These are phyloP conservation scores for Abrus pulchellus DNA, from an alignment of 306 rosid species.

Conservation along the genomic window DNA sequence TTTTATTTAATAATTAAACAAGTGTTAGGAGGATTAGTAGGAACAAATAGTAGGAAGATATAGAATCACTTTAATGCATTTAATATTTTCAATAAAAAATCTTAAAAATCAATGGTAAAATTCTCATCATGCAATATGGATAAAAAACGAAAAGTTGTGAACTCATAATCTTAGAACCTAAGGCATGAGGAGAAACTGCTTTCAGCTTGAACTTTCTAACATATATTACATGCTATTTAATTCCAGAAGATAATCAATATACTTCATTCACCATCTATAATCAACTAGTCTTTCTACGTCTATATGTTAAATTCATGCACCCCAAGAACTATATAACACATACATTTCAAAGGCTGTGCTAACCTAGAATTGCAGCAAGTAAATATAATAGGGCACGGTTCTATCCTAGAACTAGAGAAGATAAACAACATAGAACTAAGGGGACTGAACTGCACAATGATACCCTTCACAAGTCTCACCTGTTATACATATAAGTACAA, in stretches of 20 bases:
- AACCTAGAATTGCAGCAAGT: conserved; percentile 42
- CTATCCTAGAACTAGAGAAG: conserved; percentile 37
- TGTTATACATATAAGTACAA: conserved; percentile 56
- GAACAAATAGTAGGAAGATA: too few species aligned
- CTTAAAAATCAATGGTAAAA: neutral
- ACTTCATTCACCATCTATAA: conserved; percentile 41
- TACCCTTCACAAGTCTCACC: conserved; percentile 51
- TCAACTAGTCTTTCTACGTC: conserved; percentile 41
- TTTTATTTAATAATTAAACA: too few species aligned
- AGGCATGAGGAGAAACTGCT: neutral
- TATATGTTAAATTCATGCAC: conserved; percentile 43
- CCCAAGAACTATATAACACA: conserved; percentile 37
- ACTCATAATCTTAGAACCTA: neutral
- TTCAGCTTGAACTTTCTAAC: conserved; percentile 11
- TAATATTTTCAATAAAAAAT: neutral
- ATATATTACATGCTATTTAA: conserved; percentile 15
- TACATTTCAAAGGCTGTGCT: conserved; percentile 35
- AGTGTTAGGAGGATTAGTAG: too few species aligned
- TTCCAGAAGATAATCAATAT: conserved; percentile 26
- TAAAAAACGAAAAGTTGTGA: neutral
- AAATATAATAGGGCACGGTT: neutral
- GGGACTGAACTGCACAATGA: conserved; percentile 42
- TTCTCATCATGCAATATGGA: neutral
- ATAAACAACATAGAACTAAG: conserved; percentile 37
- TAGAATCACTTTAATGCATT: neutral